Conservation (phyloP, 192 early-diverging fungal genomes). For the Gaertneriomyces sp. region DNA sequence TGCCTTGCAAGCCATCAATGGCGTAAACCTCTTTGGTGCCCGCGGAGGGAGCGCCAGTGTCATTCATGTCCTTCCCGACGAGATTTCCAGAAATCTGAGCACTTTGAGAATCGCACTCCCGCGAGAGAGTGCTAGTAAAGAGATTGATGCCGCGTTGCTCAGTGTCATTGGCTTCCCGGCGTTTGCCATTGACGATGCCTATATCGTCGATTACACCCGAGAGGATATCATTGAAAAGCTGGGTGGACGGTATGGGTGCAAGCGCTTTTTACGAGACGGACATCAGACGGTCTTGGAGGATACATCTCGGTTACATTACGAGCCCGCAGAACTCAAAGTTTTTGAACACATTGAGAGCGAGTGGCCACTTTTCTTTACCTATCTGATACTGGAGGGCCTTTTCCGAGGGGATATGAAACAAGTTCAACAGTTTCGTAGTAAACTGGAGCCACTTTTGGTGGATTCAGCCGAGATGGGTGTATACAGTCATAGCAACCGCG, state of each 20-base stretch:
- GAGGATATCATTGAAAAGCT: slow-evolving; percentile 78
- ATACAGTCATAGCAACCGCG: slow-evolving; percentile 29
- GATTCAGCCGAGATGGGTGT: slow-evolving; percentile 59
- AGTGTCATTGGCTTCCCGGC: slow-evolving; percentile 86
- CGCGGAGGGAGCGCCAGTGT: slow-evolving; percentile 72
- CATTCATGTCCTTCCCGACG: slow-evolving; percentile 81
- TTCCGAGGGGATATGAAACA: slow-evolving; percentile 65
- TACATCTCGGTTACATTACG: slow-evolving; percentile 66
- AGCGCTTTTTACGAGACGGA: slow-evolving; percentile 81
- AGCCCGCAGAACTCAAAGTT: slow-evolving; percentile 72
- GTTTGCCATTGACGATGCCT: slow-evolving; percentile 71
- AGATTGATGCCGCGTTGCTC: slow-evolving; percentile 78
- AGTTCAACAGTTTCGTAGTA: slow-evolving; percentile 66
- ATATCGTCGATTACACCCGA: slow-evolving; percentile 60
- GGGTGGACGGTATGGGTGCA: slow-evolving; percentile 76
- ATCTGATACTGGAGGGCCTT: slow-evolving; percentile 76
- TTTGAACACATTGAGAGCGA: slow-evolving; percentile 86
- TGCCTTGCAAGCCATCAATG: slow-evolving; percentile 79
- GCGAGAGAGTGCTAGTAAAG: slow-evolving; percentile 81
- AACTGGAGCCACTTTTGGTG: slow-evolving; percentile 66
- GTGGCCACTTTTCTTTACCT: slow-evolving; percentile 89
- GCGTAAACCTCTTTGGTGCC: slow-evolving; percentile 78
- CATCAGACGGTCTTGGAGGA: slow-evolving; percentile 82
- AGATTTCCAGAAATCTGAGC: slow-evolving; percentile 75
- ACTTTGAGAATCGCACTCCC: slow-evolving; percentile 75